phyloP scores from a whole-genome alignment of 345 rosid genomes.

The Camelina sativa region DNA sequence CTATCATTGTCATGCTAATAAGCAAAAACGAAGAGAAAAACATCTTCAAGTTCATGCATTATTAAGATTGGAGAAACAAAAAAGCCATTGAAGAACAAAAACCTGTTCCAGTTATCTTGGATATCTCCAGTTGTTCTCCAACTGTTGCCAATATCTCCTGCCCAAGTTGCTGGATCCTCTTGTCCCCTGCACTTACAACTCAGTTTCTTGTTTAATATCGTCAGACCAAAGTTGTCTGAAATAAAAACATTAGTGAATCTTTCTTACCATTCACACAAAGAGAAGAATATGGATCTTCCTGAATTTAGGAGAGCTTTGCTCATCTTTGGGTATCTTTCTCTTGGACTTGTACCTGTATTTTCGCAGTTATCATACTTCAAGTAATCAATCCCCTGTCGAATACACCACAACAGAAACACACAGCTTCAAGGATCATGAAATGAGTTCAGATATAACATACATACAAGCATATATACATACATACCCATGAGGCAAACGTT shows the following conservation, averaged over 20 bases:
- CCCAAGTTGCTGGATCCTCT: conserved; percentile 94
- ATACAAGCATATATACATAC: background rate
- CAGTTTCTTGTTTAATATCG: conserved; percentile 22
- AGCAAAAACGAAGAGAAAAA: background rate
- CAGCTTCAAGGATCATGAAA: background rate
- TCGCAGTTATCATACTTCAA: conserved; percentile 90
- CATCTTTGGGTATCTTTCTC: conserved; percentile 70
- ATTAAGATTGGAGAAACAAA: background rate
- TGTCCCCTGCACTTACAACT: conserved; percentile 60
- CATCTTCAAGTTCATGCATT: conserved; percentile 16
- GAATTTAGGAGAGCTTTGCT: conserved; percentile 68
- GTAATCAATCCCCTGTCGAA: conserved; percentile 76
- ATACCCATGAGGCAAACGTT: conserved; percentile 89
- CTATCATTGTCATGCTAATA: conserved; percentile 70
- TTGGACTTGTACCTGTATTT: conserved; percentile 67
- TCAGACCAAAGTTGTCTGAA: conserved; percentile 17
- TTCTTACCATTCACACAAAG: conserved; percentile 85
- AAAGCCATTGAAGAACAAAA: background rate
- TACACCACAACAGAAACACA: conserved; percentile 23
- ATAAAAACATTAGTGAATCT: background rate
- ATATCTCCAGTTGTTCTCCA: conserved; percentile 95
- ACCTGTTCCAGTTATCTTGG: conserved; percentile 76
- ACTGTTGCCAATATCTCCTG: conserved; percentile 78
- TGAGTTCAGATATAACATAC: background rate
- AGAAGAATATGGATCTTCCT: conserved; percentile 80